Evolutionary conservation across 1,139 yeast genomes (phyloP), one percentile per base, ranked within the genome.

Genomic region (Lodderomyces beijingensis): DNA sequence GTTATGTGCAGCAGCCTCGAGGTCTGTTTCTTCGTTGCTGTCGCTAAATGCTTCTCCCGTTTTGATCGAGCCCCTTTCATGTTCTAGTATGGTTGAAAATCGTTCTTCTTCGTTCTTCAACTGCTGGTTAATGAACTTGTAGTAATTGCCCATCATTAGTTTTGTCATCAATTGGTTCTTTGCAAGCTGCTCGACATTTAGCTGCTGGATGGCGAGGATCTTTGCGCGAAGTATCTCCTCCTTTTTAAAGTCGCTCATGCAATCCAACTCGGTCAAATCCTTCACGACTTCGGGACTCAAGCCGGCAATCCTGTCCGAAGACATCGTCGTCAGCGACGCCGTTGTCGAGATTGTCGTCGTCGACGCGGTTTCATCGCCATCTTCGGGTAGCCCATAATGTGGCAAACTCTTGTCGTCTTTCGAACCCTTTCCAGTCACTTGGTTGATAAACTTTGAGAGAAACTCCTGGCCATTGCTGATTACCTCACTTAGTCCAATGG

Each of bases 91-190:
- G 6, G 4, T 35, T 20, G 39, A 25, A 21, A 45, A 32, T 24
- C 31, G 33, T 13, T 40, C 45, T 25, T 50, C 42, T 14, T 45
- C 55, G 20, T 40, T 36, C 17, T 41, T 37, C 21, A 59, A 42
- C 33, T 60, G 52, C 36, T 61, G 63, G 41, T 60, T 59, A 28
- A 67, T 56, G 40, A 66, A 69, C 41, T 70, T 70, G 43, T 72
- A 67, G 49, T 76, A 79, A 38, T 77, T 77, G 6, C 84, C 83
- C 69, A 86, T 81, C 94, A 86, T 85, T 33, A 86, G 59, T 40
- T 74, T 65, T 30, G 89, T 93, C 21, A 85, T 81, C 42, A 77
- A 51, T 52, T 71, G 64, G 41, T 79, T 75, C 50, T 83, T 79
- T 47, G 73, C 74, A 31, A 64, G 51, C 41, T 81, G 81, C 27